Percentiles rank a stretch among this genome's conserved stretches.
phyloP scores from a whole-genome alignment of 2,329 filamentous ascomycete species.

The Bimuria novae-zelandiae region DNA sequence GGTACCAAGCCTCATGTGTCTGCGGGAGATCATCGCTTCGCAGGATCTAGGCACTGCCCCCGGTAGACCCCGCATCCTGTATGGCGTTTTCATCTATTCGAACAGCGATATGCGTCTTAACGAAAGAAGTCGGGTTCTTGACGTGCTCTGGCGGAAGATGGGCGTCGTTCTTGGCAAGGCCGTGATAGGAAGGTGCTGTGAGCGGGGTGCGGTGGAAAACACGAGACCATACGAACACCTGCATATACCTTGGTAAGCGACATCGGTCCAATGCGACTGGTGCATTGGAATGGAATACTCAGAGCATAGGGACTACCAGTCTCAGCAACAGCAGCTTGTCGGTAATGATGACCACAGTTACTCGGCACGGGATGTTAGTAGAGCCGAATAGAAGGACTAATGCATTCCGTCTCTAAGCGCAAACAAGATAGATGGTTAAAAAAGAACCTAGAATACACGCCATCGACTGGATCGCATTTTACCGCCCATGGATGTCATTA shows the following conservation, averaged over 20 bases:
- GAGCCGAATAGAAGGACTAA: slow-evolving; percentile 17
- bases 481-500: slow-evolving; percentile 38
- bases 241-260: neutral
- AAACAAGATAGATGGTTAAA: slow-evolving; percentile 26
- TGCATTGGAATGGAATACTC: too few species aligned
- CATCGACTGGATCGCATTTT: slow-evolving; percentile 40
- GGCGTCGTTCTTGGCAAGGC: slow-evolving; percentile 11
- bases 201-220: neutral
- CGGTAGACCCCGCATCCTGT: slow-evolving; percentile 14
- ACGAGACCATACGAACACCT: neutral
- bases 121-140: slow-evolving; percentile 8
- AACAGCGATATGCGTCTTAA: slow-evolving; percentile 21
- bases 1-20: slow-evolving; percentile 27
- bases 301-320: too few species aligned
- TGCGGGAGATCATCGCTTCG: slow-evolving; percentile 27
- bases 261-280: too few species aligned
- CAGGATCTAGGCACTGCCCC: neutral
- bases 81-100: slow-evolving; percentile 35
- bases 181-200: slow-evolving; percentile 16
- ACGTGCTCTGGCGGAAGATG: slow-evolving; percentile 11
- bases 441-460: slow-evolving; percentile 44
- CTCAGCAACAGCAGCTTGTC: too few species aligned
- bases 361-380: too few species aligned
- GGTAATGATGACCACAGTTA: too few species aligned
- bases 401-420: slow-evolving; percentile 41